Evolutionary conservation across 768 basidiomycete species (phyloP).

Genomic region (Boletus rufocinnamomeus): DNA sequence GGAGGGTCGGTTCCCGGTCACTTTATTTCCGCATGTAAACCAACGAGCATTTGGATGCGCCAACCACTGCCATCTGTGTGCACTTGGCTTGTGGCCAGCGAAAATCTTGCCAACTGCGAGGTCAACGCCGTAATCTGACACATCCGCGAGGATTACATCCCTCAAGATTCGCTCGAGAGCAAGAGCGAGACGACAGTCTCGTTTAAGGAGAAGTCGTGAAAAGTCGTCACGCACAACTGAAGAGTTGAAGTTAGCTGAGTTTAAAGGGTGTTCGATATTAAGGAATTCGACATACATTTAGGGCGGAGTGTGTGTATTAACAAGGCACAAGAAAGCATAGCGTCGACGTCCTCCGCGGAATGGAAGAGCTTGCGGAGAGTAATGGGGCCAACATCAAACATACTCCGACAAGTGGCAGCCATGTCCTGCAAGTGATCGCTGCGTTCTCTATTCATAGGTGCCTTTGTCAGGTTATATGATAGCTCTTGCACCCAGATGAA

Average conservation of each 20-base stretch:
- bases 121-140: slow-evolving; percentile 12
- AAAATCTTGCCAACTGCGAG: slow-evolving; percentile 12
- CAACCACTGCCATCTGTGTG: slow-evolving; percentile 10
- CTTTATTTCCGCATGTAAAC: slow-evolving; percentile 10
- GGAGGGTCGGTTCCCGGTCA: background rate
- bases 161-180: slow-evolving; percentile 14
- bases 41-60: slow-evolving; percentile 13
- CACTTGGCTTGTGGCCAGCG: slow-evolving; percentile 7
- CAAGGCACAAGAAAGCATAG: background rate
- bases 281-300: background rate
- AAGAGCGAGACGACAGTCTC: slow-evolving; percentile 27
- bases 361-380: background rate
- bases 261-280: too few relatives aligned
- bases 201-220: slow-evolving; percentile 5
- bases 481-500: too few relatives aligned
- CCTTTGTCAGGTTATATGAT: too few relatives aligned
- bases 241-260: background rate
- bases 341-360: too few relatives aligned
- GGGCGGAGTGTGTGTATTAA: background rate
- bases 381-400: background rate
- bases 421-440: too few relatives aligned
- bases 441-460: too few relatives aligned
- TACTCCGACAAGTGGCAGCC: background rate
- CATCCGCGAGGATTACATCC: background rate
- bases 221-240: fast-evolving